Evolutionary conservation across 1,284 basidiomycete species (phyloP).

Genomic region (Leccinum colubrinum): DNA sequence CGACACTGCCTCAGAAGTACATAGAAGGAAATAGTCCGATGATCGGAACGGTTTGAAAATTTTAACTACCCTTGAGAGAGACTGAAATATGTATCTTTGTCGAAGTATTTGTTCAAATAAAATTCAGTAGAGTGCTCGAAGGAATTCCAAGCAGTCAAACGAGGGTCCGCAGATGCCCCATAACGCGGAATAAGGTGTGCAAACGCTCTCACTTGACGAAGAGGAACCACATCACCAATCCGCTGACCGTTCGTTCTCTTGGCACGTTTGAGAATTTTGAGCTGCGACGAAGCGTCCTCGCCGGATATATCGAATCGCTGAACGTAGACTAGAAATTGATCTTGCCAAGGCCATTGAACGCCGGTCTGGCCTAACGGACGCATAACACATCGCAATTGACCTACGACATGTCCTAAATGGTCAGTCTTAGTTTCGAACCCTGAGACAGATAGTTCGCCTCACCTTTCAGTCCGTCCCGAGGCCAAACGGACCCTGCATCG

Average conservation of each 20-base stretch:
- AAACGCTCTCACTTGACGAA: not conserved
- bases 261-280: not conserved
- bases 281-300: not conserved
- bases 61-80: not conserved
- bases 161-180: not conserved
- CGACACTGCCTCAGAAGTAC: not conserved
- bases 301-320: not conserved
- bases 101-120: not conserved
- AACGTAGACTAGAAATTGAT: not conserved
- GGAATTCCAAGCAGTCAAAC: not conserved
- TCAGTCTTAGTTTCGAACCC: too few relatives aligned
- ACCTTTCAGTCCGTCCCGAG: too few relatives aligned
- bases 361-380: not conserved
- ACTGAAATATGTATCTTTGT: not conserved
- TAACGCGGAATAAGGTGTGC: not conserved
- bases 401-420: not conserved
- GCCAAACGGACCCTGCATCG: too few relatives aligned
- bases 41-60: not conserved
- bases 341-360: not conserved
- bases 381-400: not conserved
- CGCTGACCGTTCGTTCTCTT: not conserved
- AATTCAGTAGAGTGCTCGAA: not conserved
- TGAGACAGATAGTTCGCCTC: too few relatives aligned
- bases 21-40: not conserved
- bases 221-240: not conserved